Percentiles rank a stretch among this genome's conserved stretches.
Evolutionary conservation across 345 rosid species (phyloP).

Genomic region (Barbarea vulgaris): DNA sequence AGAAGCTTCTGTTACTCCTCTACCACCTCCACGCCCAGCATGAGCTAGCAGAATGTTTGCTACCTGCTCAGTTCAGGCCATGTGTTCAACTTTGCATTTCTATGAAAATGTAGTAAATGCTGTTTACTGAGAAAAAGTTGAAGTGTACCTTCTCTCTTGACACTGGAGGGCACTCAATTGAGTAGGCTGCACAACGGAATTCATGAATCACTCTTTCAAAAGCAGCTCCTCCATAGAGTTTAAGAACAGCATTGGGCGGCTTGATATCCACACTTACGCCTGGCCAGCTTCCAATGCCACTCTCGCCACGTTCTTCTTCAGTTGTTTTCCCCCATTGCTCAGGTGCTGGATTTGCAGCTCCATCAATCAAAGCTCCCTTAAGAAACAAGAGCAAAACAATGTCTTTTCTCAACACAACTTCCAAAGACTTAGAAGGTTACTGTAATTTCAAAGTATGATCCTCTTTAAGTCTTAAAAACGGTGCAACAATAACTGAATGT

Average conservation of each 20-base stretch:
- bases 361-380: conserved; percentile 90
- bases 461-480: not conserved
- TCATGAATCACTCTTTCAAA: conserved; percentile 95
- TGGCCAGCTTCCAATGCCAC: conserved; percentile 97
- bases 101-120: not conserved
- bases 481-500: not conserved
- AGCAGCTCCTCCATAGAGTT: conserved; percentile 98
- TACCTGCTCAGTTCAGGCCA: conserved; percentile 54
- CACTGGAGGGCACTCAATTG: conserved; percentile 88
- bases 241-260: conserved; percentile 91
- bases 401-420: conserved; percentile 9
- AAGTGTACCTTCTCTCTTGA: conserved; percentile 88
- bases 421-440: not conserved
- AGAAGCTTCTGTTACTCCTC: conserved; percentile 90
- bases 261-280: conserved; percentile 69
- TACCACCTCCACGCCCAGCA: conserved; percentile 89
- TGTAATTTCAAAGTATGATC: not conserved
- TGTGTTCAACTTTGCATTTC: conserved; percentile 5
- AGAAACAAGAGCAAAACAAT: conserved; percentile 29
- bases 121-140: not conserved
- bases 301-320: conserved; percentile 75
- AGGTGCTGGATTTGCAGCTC: conserved; percentile 98
- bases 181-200: conserved; percentile 93
- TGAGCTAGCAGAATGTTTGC: conserved; percentile 93
- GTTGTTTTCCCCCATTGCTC: conserved; percentile 98